Base-by-base conservation (phyloP, 73 alveolate genomes). In the Breviolum minutum region DNA sequence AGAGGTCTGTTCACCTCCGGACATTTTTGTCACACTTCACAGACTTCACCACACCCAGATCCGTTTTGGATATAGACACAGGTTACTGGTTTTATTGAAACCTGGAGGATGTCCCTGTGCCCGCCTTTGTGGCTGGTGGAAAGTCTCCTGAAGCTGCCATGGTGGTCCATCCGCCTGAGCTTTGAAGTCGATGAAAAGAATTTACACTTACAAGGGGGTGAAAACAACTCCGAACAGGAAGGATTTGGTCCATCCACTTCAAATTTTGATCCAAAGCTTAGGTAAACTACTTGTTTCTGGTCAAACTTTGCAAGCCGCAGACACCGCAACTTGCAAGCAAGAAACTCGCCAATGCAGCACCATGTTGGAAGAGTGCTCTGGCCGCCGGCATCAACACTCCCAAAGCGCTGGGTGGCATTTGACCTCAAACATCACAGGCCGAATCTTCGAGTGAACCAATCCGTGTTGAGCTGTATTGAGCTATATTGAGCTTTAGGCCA, bases 331-430 rank as follows among this genome's bases (percentile, higher is more conserved):
- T 73, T 73, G 48, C 54, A 19, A 8, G 85, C 85, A 13, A 81
- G 63, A 27, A 12, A 63, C 94, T 63, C 64, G 80, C 80, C 27
- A 54, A 19, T 7, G 93, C 93, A 5, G 94, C 94, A 26, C 80
- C 94, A 29, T 86, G 94, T 27, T 86, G 80, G 91, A 92, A 73
- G 60, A 92, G 90, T 32, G 91, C 69, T 48, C 98, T 62, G 63
- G 98, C 98, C 24, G 98, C 98, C 7, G 98, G 98, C 32, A 92
- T 26, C 89, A 92, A 27, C 32, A 92, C 81, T 48, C 98, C 98
- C 26, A 92, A 80, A 13, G 98, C 98, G 40, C 82, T 92, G 90
- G 98, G 77, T 2, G 98, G 98, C 98, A 92, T 92, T 13, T 92
- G 98, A 80, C 98, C 98, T 74, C 32, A 13, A 27, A 80, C 30